These are phyloP conservation scores for Boletus mariae DNA, from an alignment of 1,284 basidiomycete genomes.

Conservation along the genomic window DNA sequence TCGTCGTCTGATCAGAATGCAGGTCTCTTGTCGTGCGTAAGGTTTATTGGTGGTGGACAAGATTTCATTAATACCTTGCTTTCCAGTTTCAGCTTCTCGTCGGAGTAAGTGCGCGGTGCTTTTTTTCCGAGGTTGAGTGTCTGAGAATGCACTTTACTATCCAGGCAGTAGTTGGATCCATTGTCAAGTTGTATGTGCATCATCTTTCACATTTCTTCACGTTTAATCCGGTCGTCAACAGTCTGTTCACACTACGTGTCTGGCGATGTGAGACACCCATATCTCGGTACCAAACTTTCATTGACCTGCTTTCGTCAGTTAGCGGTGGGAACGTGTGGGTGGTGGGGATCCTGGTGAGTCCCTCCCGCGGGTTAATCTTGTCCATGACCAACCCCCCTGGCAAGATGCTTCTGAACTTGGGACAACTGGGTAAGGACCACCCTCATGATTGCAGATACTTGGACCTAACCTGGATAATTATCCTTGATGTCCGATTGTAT, in stretches of 20 bases:
- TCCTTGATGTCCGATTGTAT: neutral
- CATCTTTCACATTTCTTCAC: neutral
- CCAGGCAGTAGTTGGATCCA: slow-evolving; percentile 53
- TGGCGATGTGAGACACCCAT: slow-evolving; percentile 56
- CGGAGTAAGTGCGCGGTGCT: slow-evolving; percentile 46
- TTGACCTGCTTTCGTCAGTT: slow-evolving; percentile 38
- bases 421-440: slow-evolving; percentile 43
- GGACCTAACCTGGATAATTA: slow-evolving; percentile 3
- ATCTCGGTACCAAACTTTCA: neutral
- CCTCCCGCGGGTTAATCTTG: neutral
- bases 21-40: slow-evolving; percentile 27
- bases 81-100: slow-evolving; percentile 52
- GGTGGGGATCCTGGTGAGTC: slow-evolving; percentile 53
- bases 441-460: neutral
- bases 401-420: slow-evolving; percentile 45
- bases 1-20: slow-evolving; percentile 6
- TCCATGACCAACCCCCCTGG: slow-evolving; percentile 3
- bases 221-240: slow-evolving; percentile 22
- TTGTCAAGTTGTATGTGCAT: slow-evolving; percentile 56
- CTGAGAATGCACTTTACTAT: slow-evolving; percentile 7
- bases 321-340: slow-evolving; percentile 55
- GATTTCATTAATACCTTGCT: neutral
- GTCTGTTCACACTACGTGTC: slow-evolving; percentile 61
- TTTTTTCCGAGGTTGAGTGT: neutral
- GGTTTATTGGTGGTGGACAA: neutral